These are phyloP conservation scores for Puya raimondii DNA, from an alignment of 176 grass and related monocot genomes.

Conservation along the genomic window DNA sequence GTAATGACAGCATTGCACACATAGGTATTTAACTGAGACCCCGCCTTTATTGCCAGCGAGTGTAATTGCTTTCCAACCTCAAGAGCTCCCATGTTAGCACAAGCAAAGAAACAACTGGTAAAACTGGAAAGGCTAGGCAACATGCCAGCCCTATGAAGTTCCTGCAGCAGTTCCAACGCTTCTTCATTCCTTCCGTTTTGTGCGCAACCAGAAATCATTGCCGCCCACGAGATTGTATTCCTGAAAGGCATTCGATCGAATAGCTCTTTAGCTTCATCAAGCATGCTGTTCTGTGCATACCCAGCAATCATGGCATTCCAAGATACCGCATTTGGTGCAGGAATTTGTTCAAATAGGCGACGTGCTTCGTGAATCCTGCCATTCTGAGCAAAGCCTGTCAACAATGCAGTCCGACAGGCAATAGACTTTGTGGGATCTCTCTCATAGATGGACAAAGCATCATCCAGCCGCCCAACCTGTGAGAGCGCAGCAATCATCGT, in stretches of 20 bases:
- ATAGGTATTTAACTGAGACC: conserved; percentile 27
- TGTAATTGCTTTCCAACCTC: conserved; percentile 18
- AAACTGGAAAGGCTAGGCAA: conserved; percentile 23
- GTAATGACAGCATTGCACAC: conserved; percentile 21
- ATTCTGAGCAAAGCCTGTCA: conserved; percentile 56
- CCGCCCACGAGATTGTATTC: conserved; percentile 19
- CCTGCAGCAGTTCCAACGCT: conserved; percentile 27
- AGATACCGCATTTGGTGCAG: conserved; percentile 42
- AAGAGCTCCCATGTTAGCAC: conserved; percentile 22
- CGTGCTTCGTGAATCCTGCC: conserved; percentile 42
- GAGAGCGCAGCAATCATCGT: conserved; percentile 49
- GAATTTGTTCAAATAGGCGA: conserved; percentile 59
- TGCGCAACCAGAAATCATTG: conserved; percentile 56
- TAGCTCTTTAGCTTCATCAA: conserved; percentile 52
- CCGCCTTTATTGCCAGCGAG: conserved; percentile 11
- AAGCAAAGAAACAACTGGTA: conserved; percentile 23
- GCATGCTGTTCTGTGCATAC: conserved; percentile 49
- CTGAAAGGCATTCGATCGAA: conserved; percentile 46
- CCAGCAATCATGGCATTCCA: conserved; percentile 75
- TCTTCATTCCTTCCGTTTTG: conserved; percentile 56
- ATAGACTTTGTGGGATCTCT: conserved; percentile 47
- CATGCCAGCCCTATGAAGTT: conserved; percentile 17
- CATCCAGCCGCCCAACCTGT: conserved; percentile 35
- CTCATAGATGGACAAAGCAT: conserved; percentile 34
- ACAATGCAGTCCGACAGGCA: conserved; percentile 43